Conservation (phyloP, 2,329 filamentous ascomycete genomes). For the Hypoxylon sp. region DNA sequence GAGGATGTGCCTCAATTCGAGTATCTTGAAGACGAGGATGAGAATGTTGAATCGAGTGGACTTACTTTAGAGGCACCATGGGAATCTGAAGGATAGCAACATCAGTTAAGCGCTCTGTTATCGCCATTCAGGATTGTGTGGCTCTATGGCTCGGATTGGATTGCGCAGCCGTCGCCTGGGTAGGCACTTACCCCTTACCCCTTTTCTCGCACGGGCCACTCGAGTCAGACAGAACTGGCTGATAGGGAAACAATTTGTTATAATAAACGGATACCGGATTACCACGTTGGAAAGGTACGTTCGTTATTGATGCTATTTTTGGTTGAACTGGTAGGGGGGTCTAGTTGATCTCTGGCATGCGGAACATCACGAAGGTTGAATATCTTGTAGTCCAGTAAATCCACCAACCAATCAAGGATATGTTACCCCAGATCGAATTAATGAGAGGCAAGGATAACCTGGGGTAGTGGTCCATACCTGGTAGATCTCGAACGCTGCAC, state of each 20-base stretch:
- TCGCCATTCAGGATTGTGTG: background rate
- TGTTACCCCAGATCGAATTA: background rate
- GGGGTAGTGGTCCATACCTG: conserved; percentile 3
- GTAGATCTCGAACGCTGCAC: conserved; percentile 37
- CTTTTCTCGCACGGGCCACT: background rate
- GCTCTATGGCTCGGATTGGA: background rate
- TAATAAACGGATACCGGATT: background rate
- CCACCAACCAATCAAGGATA: background rate
- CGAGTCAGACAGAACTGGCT: background rate
- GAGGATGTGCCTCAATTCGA: conserved; percentile 14
- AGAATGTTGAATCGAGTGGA: background rate
- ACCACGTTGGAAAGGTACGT: background rate
- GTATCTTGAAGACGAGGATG: conserved; percentile 21
- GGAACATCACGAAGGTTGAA: background rate
- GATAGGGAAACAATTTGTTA: background rate
- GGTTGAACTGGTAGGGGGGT: background rate
- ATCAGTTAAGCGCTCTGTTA: background rate
- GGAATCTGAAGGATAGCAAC: background rate
- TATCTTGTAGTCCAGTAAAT: background rate
- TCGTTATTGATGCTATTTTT: background rate
- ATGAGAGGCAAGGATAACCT: background rate
- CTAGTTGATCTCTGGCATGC: background rate
- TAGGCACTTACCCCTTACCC: background rate
- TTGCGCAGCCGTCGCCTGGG: background rate
- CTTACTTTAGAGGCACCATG: background rate